Conservation (phyloP, 441 rosid genomes). For the Aquilaria agallochum region DNA sequence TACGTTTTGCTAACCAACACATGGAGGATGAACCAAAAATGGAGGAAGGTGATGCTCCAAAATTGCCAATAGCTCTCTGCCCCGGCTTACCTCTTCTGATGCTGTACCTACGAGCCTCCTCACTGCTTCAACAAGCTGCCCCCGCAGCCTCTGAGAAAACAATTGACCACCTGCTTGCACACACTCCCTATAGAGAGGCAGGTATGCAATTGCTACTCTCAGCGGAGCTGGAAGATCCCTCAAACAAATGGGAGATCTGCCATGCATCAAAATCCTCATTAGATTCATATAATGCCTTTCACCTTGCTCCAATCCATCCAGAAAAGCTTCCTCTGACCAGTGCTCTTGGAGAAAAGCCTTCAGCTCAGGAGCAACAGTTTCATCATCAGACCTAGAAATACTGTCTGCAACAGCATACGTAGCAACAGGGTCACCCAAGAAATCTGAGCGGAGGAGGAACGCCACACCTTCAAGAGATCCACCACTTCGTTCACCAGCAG, state of each 20-base stretch:
- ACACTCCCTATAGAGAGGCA: constrained; percentile 87
- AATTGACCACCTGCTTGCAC: constrained; percentile 49
- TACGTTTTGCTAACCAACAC: constrained; percentile 24
- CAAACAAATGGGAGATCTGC: constrained; percentile 62
- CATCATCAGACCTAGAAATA: constrained; percentile 79
- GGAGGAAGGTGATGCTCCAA: constrained; percentile 85
- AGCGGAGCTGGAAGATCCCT: constrained; percentile 74
- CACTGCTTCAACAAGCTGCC: constrained; percentile 83
- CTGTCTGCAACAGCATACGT: constrained; percentile 79
- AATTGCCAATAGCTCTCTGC: constrained; percentile 55
- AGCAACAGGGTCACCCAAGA: constrained; percentile 75
- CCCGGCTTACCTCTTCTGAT: constrained; percentile 51
- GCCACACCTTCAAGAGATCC: constrained; percentile 88
- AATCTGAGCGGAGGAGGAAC: constrained; percentile 78
- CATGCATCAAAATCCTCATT: constrained; percentile 58
- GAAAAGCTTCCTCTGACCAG: constrained; percentile 78
- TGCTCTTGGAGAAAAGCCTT: constrained; percentile 70
- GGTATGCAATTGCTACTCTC: constrained; percentile 75
- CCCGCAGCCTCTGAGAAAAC: constrained; percentile 77
- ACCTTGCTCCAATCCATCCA: constrained; percentile 70
- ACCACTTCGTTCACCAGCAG: constrained; percentile 92
- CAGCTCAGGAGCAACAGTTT: constrained; percentile 66
- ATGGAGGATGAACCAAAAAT: constrained; percentile 42
- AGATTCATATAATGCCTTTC: constrained; percentile 56
- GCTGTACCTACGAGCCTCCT: constrained; percentile 64